Base-by-base conservation (phyloP, 345 rosid species). In the Linum lewisii region DNA sequence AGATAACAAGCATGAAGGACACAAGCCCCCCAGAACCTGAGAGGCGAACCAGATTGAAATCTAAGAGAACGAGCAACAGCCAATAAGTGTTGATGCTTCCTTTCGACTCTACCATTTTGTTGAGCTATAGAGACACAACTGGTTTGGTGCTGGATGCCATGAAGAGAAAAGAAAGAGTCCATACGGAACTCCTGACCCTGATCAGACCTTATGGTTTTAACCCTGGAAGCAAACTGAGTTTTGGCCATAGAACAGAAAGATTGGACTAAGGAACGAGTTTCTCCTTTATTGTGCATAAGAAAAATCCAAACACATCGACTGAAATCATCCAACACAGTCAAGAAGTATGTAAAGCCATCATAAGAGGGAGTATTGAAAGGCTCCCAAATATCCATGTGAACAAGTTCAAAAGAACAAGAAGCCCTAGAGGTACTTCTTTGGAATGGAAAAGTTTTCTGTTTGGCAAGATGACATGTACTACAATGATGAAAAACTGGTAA, bases 381-480 rank as follows among this genome's bases (percentile, higher is more conserved):
- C 2, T 22, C 54, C 54, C 54, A 51, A 51, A 51, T 51, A 51
- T 51, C 54, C 21, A 51, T n/a, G n/a, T 51, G 54, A 22, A 51
- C 21, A 7, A 51, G 24, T 18, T 16, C 24, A 51, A 51, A 51
- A n/a, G 24, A 22, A 2, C 5, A 16, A n/a, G 11, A 18, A 8
- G 54, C 21, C 2, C 10, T 8, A n/a, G 14, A 19, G 3, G 10
- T 19, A 5, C 21, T 22, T 15, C 2, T 7, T 7, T 13, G 9
- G 21, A 51, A 51, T 18, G 21, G 21, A 29, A 29, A 8, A 29
- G 34, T 29, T 29, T 29, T 29, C 34, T 29, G 34, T 8, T 29
- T 29, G 34, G 34, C 34, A 29, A 29, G 34, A 8, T 29, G 34
- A 29, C 34, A 29, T 5, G 34, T 29, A 8, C 5, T 29, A 8